Evolutionary conservation across 2,329 filamentous ascomycete genomes (phyloP).

Genomic region (Ophioceras dolichostomum): DNA sequence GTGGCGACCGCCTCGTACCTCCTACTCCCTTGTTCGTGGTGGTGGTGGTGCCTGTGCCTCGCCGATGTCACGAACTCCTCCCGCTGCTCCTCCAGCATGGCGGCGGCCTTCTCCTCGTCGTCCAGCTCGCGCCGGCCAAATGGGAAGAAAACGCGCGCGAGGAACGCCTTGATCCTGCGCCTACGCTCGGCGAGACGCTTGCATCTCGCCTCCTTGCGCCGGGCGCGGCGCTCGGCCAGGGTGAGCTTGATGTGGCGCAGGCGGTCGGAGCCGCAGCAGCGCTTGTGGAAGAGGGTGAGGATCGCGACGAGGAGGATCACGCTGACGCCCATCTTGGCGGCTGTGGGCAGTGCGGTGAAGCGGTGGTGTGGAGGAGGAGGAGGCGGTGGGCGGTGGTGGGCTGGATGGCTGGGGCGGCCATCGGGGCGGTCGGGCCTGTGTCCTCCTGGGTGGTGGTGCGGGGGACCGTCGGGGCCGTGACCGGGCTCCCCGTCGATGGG

Average conservation of each 20-base stretch:
- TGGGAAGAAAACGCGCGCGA: conserved; percentile 16
- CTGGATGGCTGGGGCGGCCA: conserved; percentile 2
- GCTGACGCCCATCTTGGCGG: conserved; percentile 3
- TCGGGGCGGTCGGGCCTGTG: too few species aligned
- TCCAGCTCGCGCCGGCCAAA: conserved; percentile 19
- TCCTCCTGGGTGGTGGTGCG: too few species aligned
- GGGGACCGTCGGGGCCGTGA: too few species aligned
- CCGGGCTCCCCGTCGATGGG: too few species aligned
- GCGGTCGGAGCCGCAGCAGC: conserved; percentile 12
- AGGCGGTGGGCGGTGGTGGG: conserved; percentile 1
- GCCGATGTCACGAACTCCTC: not conserved
- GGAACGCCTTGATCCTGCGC: conserved; percentile 16
- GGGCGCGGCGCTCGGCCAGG: conserved; percentile 12
- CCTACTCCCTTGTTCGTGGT: too few species aligned
- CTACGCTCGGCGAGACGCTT: conserved; percentile 7
- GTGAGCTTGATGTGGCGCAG: conserved; percentile 9
- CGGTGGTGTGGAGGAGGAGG: not conserved
- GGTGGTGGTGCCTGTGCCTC: conserved; percentile 1
- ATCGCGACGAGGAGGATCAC: conserved; percentile 14
- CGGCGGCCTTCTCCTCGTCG: conserved; percentile 19
- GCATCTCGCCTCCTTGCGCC: conserved; percentile 12
- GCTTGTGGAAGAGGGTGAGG: conserved; percentile 12
- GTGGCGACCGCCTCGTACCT: too few species aligned
- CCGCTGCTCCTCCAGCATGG: not conserved
- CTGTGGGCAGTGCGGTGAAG: not conserved